Evolutionary conservation across 2,329 filamentous ascomycete genomes (phyloP).

Genomic region (Penicillium capsulatum): DNA sequence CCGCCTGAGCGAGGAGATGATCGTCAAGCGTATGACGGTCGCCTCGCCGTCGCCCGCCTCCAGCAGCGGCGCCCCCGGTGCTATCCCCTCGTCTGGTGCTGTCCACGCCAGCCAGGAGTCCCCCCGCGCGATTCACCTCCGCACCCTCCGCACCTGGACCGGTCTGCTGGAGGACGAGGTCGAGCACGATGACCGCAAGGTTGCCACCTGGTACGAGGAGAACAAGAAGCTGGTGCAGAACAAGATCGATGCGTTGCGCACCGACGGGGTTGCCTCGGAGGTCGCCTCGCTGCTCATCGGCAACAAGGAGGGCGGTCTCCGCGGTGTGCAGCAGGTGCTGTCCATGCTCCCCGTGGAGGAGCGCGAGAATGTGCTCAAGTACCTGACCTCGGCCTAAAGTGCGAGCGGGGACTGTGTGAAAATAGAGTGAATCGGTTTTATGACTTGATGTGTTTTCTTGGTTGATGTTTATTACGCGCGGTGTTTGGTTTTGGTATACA

Average conservation of each 20-base stretch:
- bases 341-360: conserved; percentile 83
- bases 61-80: conserved; percentile 36
- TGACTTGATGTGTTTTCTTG: neutral
- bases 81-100: conserved; percentile 39
- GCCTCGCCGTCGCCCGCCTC: conserved; percentile 39
- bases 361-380: conserved; percentile 74
- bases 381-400: conserved; percentile 32
- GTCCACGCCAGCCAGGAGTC: conserved; percentile 38
- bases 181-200: conserved; percentile 71
- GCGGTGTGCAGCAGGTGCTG: conserved; percentile 80
- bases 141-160: conserved; percentile 77
- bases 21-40: conserved; percentile 77
- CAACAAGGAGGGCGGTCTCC: conserved; percentile 67
- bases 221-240: conserved; percentile 77
- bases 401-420: neutral
- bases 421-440: neutral
- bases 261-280: conserved; percentile 65
- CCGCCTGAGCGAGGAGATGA: conserved; percentile 93
- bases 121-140: conserved; percentile 63
- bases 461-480: neutral
- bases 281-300: conserved; percentile 64
- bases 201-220: conserved; percentile 94
- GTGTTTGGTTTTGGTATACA: no score
- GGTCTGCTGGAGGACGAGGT: conserved; percentile 65
- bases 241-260: conserved; percentile 81